Base-by-base conservation (phyloP, 2,329 filamentous ascomycete species). In the Epichloe uncinata region DNA sequence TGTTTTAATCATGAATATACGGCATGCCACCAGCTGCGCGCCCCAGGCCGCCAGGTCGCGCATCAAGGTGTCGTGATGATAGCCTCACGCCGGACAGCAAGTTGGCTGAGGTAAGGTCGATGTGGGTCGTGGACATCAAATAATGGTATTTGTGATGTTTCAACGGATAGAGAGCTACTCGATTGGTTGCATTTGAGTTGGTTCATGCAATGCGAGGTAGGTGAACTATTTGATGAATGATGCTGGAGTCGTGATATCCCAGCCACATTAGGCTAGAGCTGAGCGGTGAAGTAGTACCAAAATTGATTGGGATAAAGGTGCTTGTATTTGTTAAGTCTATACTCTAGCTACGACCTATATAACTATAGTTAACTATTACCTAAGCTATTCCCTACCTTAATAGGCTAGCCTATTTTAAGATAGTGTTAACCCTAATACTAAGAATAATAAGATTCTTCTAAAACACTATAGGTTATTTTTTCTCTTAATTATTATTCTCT, bases 11-110 rank as follows among this genome's bases (percentile, higher is more conserved):
- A n/a, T 16, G 22, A 13, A 18, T 11, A 35, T 42, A 34, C 41
- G 22, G 45, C 51, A 48, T 50, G 42, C 51, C 45, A 50, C 22
- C 41, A 40, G 8, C 38, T 16, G 42, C 36, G 22, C 36, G 22
- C 35, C 36, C n/a, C 15, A 33, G 35, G 42, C 13, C n/a, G 26
- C 22, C 15, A 33, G 35, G 42, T 13, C n/a, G 26, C 35, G 15
- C 48, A 45, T 49, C 42, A 33, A 40, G 34, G 42, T 36, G 26
- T 37, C n/a, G 35, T 40, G 47, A 22, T n/a, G 34, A 38, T 37
- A 18, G 47, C 30, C 38, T 35, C 15, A 16, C 26, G 26, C 37
- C 37, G 11, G 35, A 22, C 22, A 33, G 20, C 46, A 7, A 13
- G 9, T 22, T 16, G 18, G 45, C 15, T 37, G 44, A 15, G 34